Percentiles rank a stretch among this genome's conserved stretches.
phyloP scores from a whole-genome alignment of 257 asterid genomes.

The Eucommia ulmoides region DNA sequence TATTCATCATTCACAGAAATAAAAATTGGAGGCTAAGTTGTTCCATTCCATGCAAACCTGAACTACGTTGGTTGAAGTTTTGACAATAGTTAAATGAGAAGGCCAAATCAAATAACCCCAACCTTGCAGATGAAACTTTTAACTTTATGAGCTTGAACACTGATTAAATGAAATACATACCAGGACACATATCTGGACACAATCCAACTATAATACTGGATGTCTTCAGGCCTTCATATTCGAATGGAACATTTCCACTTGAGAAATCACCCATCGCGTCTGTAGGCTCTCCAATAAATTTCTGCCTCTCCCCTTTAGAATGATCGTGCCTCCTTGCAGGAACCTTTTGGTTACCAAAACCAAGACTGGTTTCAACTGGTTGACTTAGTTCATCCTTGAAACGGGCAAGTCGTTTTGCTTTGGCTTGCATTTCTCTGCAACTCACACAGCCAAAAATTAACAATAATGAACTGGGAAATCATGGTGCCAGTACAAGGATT shows the following conservation, averaged over 20 bases:
- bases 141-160: constrained; percentile 3
- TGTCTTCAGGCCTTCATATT: constrained; percentile 37
- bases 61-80: too few species aligned
- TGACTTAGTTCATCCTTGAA: constrained; percentile 65
- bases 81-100: neutral
- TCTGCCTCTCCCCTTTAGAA: constrained; percentile 23
- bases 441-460: neutral
- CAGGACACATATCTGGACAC: constrained; percentile 98
- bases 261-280: constrained; percentile 33
- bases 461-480: constrained; percentile 8
- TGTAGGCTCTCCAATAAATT: constrained; percentile 25
- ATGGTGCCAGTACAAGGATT: neutral
- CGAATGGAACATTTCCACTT: constrained; percentile 25
- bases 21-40: too few species aligned
- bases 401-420: constrained; percentile 86
- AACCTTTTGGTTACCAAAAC: constrained; percentile 28
- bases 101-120: neutral
- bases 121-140: neutral
- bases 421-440: constrained; percentile 68
- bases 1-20: too few species aligned
- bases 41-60: too few species aligned
- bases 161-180: constrained; percentile 26
- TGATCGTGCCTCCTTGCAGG: constrained; percentile 40
- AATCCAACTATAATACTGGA: constrained; percentile 60
- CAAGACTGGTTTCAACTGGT: constrained; percentile 26